Percentiles rank a stretch among this genome's conserved stretches.
Evolutionary conservation across 2,329 filamentous ascomycete species (phyloP).

Genomic region (Paraphoma sp.): DNA sequence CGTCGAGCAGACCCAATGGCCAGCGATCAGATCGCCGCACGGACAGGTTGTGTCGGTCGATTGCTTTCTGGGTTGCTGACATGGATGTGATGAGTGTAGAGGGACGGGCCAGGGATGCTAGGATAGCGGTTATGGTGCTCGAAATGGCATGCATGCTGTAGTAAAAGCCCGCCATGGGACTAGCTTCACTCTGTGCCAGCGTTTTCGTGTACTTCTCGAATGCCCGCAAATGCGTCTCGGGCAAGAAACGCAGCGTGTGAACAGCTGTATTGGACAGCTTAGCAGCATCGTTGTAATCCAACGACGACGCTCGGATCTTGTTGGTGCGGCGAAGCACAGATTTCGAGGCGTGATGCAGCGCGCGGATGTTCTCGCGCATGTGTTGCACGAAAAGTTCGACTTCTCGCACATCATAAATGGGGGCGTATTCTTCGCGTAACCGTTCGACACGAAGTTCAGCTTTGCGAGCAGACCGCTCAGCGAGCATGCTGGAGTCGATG

Average conservation of each 20-base stretch:
- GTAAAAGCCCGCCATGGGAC: constrained; percentile 76
- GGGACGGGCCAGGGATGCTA: constrained; percentile 79
- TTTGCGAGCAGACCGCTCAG: constrained; percentile 85
- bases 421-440: constrained; percentile 86
- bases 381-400: constrained; percentile 93
- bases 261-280: constrained; percentile 59
- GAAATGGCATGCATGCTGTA: constrained; percentile 80
- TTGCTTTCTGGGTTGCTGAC: constrained; percentile 72
- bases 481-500: constrained; percentile 87
- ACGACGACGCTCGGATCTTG: constrained; percentile 67
- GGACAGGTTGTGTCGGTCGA: constrained; percentile 79
- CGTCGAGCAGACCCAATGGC: constrained; percentile 84
- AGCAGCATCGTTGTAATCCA: constrained; percentile 73
- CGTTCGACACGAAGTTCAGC: constrained; percentile 82
- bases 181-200: constrained; percentile 71
- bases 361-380: constrained; percentile 86
- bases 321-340: constrained; percentile 83
- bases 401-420: constrained; percentile 79
- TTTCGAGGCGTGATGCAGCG: constrained; percentile 82
- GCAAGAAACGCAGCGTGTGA: constrained; percentile 70
- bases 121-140: constrained; percentile 80
- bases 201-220: constrained; percentile 74
- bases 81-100: constrained; percentile 80
- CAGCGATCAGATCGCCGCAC: constrained; percentile 77
- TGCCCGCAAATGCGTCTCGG: constrained; percentile 70